phyloP scores from a whole-genome alignment of 1,284 basidiomycete genomes.

The Austroboletus novae-zelandiae region DNA sequence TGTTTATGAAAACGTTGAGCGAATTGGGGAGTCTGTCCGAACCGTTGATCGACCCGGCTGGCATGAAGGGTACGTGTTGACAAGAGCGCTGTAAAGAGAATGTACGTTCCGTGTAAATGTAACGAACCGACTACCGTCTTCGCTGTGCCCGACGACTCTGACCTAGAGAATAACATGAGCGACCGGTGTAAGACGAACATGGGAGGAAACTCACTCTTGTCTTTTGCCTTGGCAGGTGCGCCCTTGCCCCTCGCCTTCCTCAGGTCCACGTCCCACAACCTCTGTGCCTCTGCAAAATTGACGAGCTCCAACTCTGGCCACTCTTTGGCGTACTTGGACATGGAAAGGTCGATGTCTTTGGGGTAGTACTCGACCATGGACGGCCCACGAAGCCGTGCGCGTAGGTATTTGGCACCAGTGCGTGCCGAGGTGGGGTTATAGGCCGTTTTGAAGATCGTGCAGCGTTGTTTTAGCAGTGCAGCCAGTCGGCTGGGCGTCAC shows the following conservation, averaged over 20 bases:
- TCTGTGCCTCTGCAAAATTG: constrained; percentile 61
- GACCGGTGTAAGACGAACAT: not conserved
- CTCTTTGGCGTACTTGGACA: constrained; percentile 49
- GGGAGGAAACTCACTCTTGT: constrained; percentile 49
- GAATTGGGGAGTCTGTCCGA: constrained; percentile 49
- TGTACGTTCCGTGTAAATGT: not conserved
- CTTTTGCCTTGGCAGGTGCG: constrained; percentile 74
- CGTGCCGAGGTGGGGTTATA: constrained; percentile 78
- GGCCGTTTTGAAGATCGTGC: constrained; percentile 77
- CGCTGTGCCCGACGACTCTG: constrained; percentile 33
- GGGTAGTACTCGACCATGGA: constrained; percentile 81
- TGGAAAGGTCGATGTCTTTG: constrained; percentile 47
- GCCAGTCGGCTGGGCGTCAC: constrained; percentile 46
- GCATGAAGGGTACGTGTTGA: constrained; percentile 26
- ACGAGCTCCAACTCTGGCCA: constrained; percentile 58
- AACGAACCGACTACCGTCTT: constrained; percentile 17
- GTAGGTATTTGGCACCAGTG: constrained; percentile 84
- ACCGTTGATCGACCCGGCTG: constrained; percentile 20
- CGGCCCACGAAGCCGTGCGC: constrained; percentile 70
- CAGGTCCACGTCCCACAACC: constrained; percentile 64
- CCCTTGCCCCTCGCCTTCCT: constrained; percentile 76
- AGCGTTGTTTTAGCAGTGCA: constrained; percentile 57
- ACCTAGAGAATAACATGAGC: constrained; percentile 14
- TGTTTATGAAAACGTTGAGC: constrained; percentile 57
- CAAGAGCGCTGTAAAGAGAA: not conserved